Evolutionary conservation across 129 eudicot species (phyloP).

Genomic region (Ambrosia trifida): DNA sequence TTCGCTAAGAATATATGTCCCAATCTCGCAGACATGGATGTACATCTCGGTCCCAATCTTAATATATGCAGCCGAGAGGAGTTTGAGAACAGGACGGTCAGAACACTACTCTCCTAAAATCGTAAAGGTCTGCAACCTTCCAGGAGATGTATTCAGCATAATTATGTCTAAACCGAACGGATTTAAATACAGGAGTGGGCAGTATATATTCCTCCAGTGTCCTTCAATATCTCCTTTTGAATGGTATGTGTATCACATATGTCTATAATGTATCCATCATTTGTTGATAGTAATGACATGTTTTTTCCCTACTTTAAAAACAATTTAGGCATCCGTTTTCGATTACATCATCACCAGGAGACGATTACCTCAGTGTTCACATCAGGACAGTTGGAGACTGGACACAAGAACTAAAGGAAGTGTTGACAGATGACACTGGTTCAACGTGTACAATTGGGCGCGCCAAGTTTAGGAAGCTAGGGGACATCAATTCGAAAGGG

Average conservation of each 20-base stretch:
- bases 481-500: conserved; percentile 60
- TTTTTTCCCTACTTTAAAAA: background rate
- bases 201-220: conserved; percentile 94
- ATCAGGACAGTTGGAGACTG: conserved; percentile 95
- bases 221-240: conserved; percentile 93
- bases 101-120: conserved; percentile 70
- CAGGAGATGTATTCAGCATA: conserved; percentile 88
- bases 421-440: conserved; percentile 61
- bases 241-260: conserved; percentile 50
- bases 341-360: conserved; percentile 91
- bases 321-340: conserved; percentile 91
- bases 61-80: conserved; percentile 91
- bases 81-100: conserved; percentile 79
- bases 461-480: conserved; percentile 57
- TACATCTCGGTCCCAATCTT: conserved; percentile 85
- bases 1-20: conserved; percentile 19
- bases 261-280: background rate
- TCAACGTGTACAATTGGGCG: conserved; percentile 68
- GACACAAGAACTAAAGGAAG: conserved; percentile 84
- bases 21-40: conserved; percentile 85
- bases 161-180: conserved; percentile 89
- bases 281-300: conserved; percentile 7
- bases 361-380: conserved; percentile 85
- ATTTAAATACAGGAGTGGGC: conserved; percentile 90
- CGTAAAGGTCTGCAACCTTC: conserved; percentile 77